These are phyloP conservation scores for Madurella fahalii DNA, from an alignment of 2,329 filamentous ascomycete genomes.

Conservation along the genomic window DNA sequence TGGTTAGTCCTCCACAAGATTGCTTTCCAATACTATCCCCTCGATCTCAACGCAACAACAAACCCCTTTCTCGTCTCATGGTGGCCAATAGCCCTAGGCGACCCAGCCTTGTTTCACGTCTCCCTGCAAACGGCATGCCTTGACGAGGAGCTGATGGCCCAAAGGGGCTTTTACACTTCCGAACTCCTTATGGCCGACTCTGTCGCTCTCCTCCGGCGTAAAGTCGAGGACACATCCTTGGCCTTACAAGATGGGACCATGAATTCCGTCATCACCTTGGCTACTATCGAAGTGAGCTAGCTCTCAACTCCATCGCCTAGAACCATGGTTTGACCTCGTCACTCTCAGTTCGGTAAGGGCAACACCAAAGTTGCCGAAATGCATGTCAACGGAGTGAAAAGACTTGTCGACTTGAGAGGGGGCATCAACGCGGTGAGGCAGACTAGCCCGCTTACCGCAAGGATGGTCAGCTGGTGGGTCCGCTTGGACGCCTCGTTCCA, in stretches of 20 bases:
- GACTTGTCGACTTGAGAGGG: slow-evolving; percentile 46
- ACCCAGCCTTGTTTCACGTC: slow-evolving; percentile 55
- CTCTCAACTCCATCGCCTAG: neutral
- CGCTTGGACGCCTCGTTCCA: no score
- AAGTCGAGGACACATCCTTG: slow-evolving; percentile 42
- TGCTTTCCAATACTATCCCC: slow-evolving; percentile 57
- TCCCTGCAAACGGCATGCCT: slow-evolving; percentile 56
- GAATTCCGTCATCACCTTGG: slow-evolving; percentile 54
- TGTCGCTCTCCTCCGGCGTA: slow-evolving; percentile 47
- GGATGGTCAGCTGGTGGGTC: slow-evolving; percentile 52
- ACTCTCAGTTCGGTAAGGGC: slow-evolving; percentile 47
- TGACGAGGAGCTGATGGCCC: slow-evolving; percentile 49
- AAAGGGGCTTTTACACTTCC: slow-evolving; percentile 49
- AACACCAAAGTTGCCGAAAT: slow-evolving; percentile 41
- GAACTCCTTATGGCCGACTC: slow-evolving; percentile 56
- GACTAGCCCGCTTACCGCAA: slow-evolving; percentile 49
- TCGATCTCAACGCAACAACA: slow-evolving; percentile 48
- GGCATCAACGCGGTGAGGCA: slow-evolving; percentile 46
- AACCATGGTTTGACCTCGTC: no score
- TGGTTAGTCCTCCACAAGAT: slow-evolving; percentile 52
- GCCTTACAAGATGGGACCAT: slow-evolving; percentile 53
- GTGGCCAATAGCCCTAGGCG: slow-evolving; percentile 55
- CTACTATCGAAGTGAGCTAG: slow-evolving; percentile 50
- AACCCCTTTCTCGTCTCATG: slow-evolving; percentile 57
- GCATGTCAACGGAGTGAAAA: slow-evolving; percentile 48